Evolutionary conservation across 441 rosid species (phyloP).

Genomic region (Euphorbia corollata): DNA sequence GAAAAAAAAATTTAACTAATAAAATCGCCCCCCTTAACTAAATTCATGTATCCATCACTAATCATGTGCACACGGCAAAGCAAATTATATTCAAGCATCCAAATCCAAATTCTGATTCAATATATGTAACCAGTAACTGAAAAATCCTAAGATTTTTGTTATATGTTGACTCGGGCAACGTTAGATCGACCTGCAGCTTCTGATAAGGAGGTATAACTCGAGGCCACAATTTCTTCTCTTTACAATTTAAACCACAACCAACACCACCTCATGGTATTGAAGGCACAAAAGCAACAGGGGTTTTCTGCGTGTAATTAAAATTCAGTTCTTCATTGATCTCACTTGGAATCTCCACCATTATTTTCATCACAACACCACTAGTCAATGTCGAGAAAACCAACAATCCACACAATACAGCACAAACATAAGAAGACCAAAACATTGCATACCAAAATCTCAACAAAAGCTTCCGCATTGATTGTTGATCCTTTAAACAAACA

Average conservation of each 20-base stretch:
- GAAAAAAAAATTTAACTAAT: no score
- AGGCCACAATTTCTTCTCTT: conserved; percentile 25
- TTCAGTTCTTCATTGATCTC: conserved; percentile 45
- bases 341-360: conserved; percentile 54
- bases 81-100: no score
- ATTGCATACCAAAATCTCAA: conserved; percentile 55
- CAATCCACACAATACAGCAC: conserved; percentile 49
- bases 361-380: conserved; percentile 49
- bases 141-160: conserved; percentile 75
- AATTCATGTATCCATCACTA: background rate
- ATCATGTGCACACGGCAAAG: no score
- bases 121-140: conserved; percentile 47
- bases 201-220: conserved; percentile 39
- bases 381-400: conserved; percentile 40
- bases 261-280: conserved; percentile 44
- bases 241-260: conserved; percentile 39
- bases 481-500: conserved; percentile 31
- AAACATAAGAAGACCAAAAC: conserved; percentile 59
- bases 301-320: conserved; percentile 65
- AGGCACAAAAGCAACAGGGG: conserved; percentile 62
- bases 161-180: conserved; percentile 70
- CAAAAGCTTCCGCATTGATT: conserved; percentile 31
- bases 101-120: background rate
- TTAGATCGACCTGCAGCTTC: conserved; percentile 36
- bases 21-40: no score